Conservation (phyloP, 345 rosid species). For the Acer yangbiense region DNA sequence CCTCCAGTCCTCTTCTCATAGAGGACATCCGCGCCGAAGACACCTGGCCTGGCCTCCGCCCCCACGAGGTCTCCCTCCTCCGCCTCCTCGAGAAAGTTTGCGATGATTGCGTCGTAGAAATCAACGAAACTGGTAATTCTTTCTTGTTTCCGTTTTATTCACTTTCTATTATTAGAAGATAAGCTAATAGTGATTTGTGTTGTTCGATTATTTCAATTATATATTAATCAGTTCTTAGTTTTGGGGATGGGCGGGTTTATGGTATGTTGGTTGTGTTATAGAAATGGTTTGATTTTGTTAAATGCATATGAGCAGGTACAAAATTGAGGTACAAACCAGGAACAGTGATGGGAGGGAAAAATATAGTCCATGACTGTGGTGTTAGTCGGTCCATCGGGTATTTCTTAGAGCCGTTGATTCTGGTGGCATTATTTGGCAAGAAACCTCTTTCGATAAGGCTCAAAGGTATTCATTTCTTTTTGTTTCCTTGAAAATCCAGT, state of each 20-base stretch:
- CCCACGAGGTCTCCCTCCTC: constrained; percentile 76
- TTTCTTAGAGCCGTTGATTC: constrained; percentile 78
- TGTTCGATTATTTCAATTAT: not conserved
- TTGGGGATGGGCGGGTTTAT: not conserved
- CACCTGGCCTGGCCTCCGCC: constrained; percentile 73
- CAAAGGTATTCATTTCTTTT: constrained; percentile 46
- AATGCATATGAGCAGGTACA: constrained; percentile 49
- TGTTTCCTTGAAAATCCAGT: not conserved
- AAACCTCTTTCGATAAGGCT: constrained; percentile 65
- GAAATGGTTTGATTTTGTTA: not conserved
- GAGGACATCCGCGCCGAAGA: constrained; percentile 74
- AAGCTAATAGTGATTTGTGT: too few relatives aligned
- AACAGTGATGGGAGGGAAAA: constrained; percentile 75
- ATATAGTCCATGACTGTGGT: constrained; percentile 70
- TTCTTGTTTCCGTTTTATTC: not conserved
- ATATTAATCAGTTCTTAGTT: not conserved
- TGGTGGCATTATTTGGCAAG: constrained; percentile 77
- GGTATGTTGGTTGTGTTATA: not conserved
- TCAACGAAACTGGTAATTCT: constrained; percentile 73
- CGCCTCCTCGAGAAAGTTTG: constrained; percentile 69
- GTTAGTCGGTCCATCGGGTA: constrained; percentile 78
- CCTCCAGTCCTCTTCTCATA: constrained; percentile 55
- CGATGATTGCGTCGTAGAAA: constrained; percentile 69
- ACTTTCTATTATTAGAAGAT: too few relatives aligned
- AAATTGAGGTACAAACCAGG: constrained; percentile 81